phyloP scores from a whole-genome alignment of 2,329 filamentous ascomycete genomes.

The Pleoardoris graminearum region DNA sequence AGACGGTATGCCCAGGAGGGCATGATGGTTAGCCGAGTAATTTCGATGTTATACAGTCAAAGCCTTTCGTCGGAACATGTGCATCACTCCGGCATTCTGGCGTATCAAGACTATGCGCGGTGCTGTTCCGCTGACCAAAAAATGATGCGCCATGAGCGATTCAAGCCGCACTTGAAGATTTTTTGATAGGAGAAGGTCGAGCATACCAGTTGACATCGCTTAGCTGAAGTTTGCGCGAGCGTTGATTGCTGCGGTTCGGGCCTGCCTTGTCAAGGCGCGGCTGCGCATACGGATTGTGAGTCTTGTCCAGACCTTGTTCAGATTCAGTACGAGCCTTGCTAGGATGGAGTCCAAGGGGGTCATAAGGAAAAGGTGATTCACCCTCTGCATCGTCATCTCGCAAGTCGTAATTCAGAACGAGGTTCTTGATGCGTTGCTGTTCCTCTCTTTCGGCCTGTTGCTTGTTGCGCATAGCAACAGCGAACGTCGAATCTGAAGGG shows the following conservation, averaged over 20 bases:
- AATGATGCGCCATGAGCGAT: background rate
- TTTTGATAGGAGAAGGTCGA: constrained; percentile 16
- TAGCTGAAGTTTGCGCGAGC: constrained; percentile 86
- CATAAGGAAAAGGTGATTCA: constrained; percentile 57
- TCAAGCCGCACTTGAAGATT: background rate
- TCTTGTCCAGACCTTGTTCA: constrained; percentile 46
- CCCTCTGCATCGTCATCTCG: constrained; percentile 76
- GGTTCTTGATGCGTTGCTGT: constrained; percentile 96
- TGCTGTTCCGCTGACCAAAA: constrained; percentile 6
- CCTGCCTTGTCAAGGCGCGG: constrained; percentile 60
- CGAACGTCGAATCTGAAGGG: constrained; percentile 89
- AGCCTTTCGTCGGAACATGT: background rate
- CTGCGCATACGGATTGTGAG: constrained; percentile 49
- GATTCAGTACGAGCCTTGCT: constrained; percentile 53
- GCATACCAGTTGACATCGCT: constrained; percentile 97
- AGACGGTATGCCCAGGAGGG: constrained; percentile 29
- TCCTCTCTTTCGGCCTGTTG: constrained; percentile 95
- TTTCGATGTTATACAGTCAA: constrained; percentile 2
- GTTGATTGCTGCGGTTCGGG: constrained; percentile 72
- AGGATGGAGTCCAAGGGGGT: constrained; percentile 48
- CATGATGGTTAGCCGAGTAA: constrained; percentile 31
- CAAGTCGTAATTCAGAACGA: constrained; percentile 95
- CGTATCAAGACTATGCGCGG: constrained; percentile 2
- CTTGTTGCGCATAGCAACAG: constrained; percentile 92
- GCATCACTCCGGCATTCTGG: constrained; percentile 1